Evolutionary conservation across 2,329 filamentous ascomycete species (phyloP).

Genomic region (Fusarium globosum): DNA sequence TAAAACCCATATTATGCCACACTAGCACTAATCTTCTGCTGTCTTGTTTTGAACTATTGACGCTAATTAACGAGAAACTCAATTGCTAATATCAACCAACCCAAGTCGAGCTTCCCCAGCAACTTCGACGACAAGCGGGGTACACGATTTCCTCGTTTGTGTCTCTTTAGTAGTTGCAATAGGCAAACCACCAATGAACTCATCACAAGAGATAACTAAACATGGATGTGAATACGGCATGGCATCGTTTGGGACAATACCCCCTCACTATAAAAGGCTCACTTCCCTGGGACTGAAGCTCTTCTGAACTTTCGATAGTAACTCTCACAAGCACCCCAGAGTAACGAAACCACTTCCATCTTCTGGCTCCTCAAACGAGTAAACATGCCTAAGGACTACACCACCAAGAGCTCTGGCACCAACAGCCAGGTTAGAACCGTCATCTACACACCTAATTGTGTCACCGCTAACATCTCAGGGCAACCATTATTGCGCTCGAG

Average conservation of each 20-base stretch:
- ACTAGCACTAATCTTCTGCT: neutral
- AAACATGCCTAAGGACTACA: constrained; percentile 48
- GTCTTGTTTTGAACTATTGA: neutral
- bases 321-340: neutral
- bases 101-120: neutral
- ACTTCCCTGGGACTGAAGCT: neutral
- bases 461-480: constrained; percentile 58
- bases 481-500: constrained; percentile 74
- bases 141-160: neutral
- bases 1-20: too few relatives aligned
- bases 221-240: neutral
- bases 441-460: neutral
- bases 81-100: neutral
- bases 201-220: neutral
- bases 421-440: constrained; percentile 66
- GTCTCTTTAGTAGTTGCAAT: neutral
- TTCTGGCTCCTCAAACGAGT: neutral
- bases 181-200: constrained; percentile 11
- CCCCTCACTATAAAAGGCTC: constrained; percentile 1
- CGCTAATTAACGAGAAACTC: neutral
- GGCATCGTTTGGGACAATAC: neutral
- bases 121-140: neutral
- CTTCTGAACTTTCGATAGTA: neutral
- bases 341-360: neutral
- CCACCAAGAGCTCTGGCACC: constrained; percentile 65